Base-by-base conservation (phyloP, 169 alveolate genomes). In the Plasmodium inui region DNA sequence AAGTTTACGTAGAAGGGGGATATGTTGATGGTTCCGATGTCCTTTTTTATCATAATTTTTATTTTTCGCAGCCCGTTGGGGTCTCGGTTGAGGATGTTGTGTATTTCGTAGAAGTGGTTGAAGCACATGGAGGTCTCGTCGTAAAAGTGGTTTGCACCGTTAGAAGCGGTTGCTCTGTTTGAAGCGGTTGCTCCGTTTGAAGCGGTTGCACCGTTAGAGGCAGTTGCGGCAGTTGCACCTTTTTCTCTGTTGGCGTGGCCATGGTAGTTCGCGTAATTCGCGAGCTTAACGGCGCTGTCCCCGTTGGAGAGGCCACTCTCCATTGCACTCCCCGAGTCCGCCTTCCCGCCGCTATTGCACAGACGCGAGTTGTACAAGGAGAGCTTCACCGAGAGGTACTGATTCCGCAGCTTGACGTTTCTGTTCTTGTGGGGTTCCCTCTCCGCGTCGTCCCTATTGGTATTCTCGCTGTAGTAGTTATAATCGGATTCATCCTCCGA, bases 1-100 rank as follows among this genome's bases (percentile, higher is more conserved):
- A 89, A 89, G 83, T 89, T 89, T 37, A 89, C 50, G 53, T 26
- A 89, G 82, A 89, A 89, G 10, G 94, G 94, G 32, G 94, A 89
- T 9, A 89, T 89, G 37, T 83, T 89, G 14, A 89, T 89, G 6
- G 94, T 89, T 0, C 91, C 94, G 26, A 89, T 89, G 34, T 89
- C 91, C 17, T 89, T 81, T 67, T 89, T 89, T 53, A 89, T 3
- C 82, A 89, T 89, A 2, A 89, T 79, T 89, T 89, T 89, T 73
- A 89, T 89, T 89, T 89, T 89, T 14, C 94, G 81, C 30, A 89
- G 53, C 41, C 94, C 94, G 3, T 57, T 80, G 22, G 94, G 94
- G 19, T 89, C 91, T 39, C 94, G 67, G 53, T 89, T 89, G 28
- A 89, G 73, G 6, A 89, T 46, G 55, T 89, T 89, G 44, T 89